phyloP scores from a whole-genome alignment of 1,139 yeast genomes.

The Tardiomyces depauwii region DNA sequence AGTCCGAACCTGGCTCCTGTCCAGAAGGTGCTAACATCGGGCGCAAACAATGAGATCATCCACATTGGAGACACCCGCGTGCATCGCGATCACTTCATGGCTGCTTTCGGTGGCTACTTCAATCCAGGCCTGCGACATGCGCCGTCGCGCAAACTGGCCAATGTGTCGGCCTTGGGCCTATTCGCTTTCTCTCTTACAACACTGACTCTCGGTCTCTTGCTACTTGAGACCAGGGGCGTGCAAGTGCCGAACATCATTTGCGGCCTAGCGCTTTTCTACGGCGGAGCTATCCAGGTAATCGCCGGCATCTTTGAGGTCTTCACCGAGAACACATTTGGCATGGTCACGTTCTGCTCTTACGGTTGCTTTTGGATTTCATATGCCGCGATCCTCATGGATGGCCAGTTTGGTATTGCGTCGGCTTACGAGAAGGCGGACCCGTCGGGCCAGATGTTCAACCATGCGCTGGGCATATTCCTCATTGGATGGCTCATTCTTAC shows the following conservation, averaged over 20 bases:
- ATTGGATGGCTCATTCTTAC: conserved; percentile 76
- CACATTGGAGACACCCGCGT: conserved; percentile 66
- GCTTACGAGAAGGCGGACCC: conserved; percentile 11
- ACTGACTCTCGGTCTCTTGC: conserved; percentile 61
- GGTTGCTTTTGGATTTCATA: conserved; percentile 86
- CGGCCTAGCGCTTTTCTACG: conserved; percentile 64
- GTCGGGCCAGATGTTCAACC: conserved; percentile 26
- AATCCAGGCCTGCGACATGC: conserved; percentile 55
- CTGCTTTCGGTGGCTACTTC: conserved; percentile 65
- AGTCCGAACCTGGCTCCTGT: not conserved
- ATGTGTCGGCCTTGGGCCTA: conserved; percentile 83
- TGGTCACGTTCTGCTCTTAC: conserved; percentile 64
- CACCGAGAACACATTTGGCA: conserved; percentile 81
- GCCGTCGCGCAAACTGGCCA: conserved; percentile 64
- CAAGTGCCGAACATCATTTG: conserved; percentile 42
- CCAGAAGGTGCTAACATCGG: not conserved
- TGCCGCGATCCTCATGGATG: conserved; percentile 57
- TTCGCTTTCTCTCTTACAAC: conserved; percentile 79
- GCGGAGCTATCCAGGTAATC: conserved; percentile 61
- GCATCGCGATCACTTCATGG: conserved; percentile 44
- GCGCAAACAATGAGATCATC: conserved; percentile 40
- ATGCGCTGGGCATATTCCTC: conserved; percentile 64
- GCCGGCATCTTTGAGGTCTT: conserved; percentile 71
- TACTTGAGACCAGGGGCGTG: conserved; percentile 52
- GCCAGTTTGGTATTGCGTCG: conserved; percentile 49